Evolutionary conservation across 805 yeast genomes (phyloP).

Genomic region (Yarrowia osloensis): DNA sequence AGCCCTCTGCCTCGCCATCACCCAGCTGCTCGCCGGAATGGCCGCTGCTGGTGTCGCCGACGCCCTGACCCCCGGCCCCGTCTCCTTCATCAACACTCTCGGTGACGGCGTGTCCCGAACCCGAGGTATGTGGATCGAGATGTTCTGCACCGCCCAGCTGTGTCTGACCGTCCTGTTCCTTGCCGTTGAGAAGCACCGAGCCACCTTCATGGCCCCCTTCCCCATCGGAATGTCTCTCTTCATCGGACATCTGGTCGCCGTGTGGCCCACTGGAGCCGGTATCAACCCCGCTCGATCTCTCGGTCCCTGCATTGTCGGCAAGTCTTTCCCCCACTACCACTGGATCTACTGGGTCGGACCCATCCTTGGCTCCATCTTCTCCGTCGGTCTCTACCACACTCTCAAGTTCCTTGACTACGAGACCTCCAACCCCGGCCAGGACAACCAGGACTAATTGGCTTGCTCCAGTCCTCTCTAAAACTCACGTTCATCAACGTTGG

Average conservation of each 20-base stretch:
- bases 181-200: conserved; percentile 79
- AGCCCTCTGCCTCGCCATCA: conserved; percentile 61
- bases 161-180: conserved; percentile 76
- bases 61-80: conserved; percentile 80
- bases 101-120: conserved; percentile 72
- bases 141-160: conserved; percentile 72
- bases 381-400: conserved; percentile 66
- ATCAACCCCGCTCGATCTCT: conserved; percentile 87
- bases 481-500: background rate
- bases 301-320: conserved; percentile 78
- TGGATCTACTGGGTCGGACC: conserved; percentile 97
- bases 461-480: background rate
- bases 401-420: conserved; percentile 68
- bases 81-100: conserved; percentile 67
- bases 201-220: conserved; percentile 77
- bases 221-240: conserved; percentile 81
- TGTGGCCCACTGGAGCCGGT: conserved; percentile 88
- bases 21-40: conserved; percentile 84
- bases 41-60: conserved; percentile 89
- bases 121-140: conserved; percentile 79
- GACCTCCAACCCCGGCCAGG: conserved; percentile 70
- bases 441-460: conserved; percentile 47
- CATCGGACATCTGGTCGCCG: conserved; percentile 77
- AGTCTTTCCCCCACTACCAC: conserved; percentile 75
- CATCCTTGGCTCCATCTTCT: conserved; percentile 64